Conservation (phyloP, 2,329 filamentous ascomycete genomes). For the Colletotrichum aenigma region DNA sequence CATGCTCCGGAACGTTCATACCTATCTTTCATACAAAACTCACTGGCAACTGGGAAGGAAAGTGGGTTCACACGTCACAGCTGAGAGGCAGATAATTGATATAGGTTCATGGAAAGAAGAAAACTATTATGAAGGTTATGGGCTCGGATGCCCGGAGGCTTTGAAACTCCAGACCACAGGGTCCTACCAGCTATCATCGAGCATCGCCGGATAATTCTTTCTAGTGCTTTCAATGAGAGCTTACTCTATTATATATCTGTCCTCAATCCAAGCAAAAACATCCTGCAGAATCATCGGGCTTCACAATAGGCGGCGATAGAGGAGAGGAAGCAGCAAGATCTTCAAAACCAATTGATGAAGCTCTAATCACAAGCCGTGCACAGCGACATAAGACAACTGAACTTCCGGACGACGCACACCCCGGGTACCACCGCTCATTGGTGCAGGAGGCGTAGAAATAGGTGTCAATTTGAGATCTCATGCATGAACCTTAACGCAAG, state of each 20-base stretch:
- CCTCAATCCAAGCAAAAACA: neutral
- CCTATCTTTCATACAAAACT: no score
- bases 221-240: neutral
- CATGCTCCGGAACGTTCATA: no score
- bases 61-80: neutral
- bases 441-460: no score
- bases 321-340: neutral
- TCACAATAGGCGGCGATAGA: no score
- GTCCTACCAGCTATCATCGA: neutral
- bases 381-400: no score
- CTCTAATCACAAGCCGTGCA: no score
- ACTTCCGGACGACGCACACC: no score
- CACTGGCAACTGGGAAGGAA: neutral
- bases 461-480: neutral
- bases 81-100: neutral
- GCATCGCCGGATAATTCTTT: neutral
- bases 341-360: neutral
- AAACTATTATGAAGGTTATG: neutral
- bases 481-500: neutral
- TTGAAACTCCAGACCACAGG: neutral
- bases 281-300: no score
- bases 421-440: no score
- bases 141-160: neutral
- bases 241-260: neutral
- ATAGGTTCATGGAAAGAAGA: neutral